Evolutionary conservation across 305 asterid species (phyloP).

Genomic region (Fraxinus velutina): DNA sequence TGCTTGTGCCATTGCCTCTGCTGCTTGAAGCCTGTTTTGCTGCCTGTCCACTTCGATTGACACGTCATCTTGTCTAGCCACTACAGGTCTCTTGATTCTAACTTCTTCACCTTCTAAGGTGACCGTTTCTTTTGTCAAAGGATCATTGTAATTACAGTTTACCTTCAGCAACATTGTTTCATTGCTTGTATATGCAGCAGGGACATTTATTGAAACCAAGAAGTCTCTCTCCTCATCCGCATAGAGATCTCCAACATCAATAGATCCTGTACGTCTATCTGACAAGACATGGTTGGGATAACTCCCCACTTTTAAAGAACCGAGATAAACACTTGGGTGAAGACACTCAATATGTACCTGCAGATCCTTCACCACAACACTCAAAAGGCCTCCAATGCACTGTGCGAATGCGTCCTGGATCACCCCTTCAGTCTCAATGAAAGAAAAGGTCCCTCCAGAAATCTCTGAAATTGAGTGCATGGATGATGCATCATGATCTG

Average conservation of each 20-base stretch:
- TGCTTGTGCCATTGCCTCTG: slow-evolving; percentile 85
- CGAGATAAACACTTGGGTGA: slow-evolving; percentile 42
- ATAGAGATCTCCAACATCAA: slow-evolving; percentile 73
- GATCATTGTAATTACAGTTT: slow-evolving; percentile 59
- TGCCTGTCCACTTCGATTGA: slow-evolving; percentile 91
- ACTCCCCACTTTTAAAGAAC: slow-evolving; percentile 64
- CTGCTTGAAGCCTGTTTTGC: slow-evolving; percentile 69
- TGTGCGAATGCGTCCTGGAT: slow-evolving; percentile 95
- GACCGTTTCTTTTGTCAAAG: slow-evolving; percentile 59
- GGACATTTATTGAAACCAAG: slow-evolving; percentile 58
- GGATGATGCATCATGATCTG: slow-evolving; percentile 77
- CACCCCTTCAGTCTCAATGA: slow-evolving; percentile 78
- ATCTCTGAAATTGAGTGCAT: slow-evolving; percentile 86
- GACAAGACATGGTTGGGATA: slow-evolving; percentile 45
- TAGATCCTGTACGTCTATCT: slow-evolving; percentile 46
- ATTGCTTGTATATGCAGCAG: slow-evolving; percentile 38
- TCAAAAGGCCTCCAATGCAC: slow-evolving; percentile 91
- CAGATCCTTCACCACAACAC: slow-evolving; percentile 77
- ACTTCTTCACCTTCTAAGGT: slow-evolving; percentile 51
- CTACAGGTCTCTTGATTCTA: slow-evolving; percentile 51
- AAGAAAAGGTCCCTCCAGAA: slow-evolving; percentile 90
- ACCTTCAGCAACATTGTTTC: slow-evolving; percentile 61
- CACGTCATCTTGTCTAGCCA: slow-evolving; percentile 29
- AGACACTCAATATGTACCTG: slow-evolving; percentile 46
- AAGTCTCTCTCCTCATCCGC: slow-evolving; percentile 97